phyloP scores from a whole-genome alignment of 495 filamentous ascomycete genomes.

The Tuber magnatum region DNA sequence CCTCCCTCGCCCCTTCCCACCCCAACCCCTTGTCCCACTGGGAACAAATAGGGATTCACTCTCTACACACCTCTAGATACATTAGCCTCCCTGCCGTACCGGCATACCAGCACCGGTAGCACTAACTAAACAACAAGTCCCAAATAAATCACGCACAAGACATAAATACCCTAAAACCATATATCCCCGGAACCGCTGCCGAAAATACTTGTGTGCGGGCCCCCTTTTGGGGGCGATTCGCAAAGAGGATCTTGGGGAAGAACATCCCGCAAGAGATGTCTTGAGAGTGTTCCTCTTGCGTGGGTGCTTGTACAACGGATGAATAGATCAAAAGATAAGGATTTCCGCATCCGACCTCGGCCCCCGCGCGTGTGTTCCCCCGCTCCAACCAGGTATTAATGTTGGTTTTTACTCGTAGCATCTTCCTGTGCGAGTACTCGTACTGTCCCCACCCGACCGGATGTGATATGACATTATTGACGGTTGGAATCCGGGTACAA shows the following conservation, averaged over 20 bases:
- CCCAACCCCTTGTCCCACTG: neutral
- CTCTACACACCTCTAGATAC: neutral
- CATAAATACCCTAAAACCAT: neutral
- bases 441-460: neutral
- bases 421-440: neutral
- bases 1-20: neutral
- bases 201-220: neutral
- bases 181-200: neutral
- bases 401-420: neutral
- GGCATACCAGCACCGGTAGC: neutral
- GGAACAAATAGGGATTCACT: neutral
- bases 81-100: neutral
- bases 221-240: neutral
- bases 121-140: neutral
- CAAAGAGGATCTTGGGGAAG: neutral
- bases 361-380: neutral
- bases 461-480: neutral
- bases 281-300: neutral
- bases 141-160: constrained; percentile 1
- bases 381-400: neutral
- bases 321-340: neutral
- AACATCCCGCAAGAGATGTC: neutral
- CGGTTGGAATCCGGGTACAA: neutral
- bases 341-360: neutral
- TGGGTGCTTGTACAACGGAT: neutral